These are phyloP conservation scores for Fusarium sp. DNA, from an alignment of 2,329 filamentous ascomycete genomes.

Conservation along the genomic window DNA sequence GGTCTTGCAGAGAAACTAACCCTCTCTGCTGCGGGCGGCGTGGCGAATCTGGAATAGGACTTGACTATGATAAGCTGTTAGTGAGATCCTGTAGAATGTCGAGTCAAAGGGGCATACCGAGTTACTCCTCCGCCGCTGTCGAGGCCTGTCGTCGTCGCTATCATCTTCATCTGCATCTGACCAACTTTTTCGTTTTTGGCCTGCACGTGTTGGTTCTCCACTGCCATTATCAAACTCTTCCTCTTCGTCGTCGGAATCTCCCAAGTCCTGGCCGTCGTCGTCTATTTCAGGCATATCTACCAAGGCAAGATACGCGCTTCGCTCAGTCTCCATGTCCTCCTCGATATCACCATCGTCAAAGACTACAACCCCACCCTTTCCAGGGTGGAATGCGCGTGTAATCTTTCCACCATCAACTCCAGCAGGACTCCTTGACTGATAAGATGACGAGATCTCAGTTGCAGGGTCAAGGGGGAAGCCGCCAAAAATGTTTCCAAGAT, in stretches of 20 bases:
- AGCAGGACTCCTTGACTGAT: conserved; percentile 61
- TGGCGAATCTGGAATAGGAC: conserved; percentile 72
- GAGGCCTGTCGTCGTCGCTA: conserved; percentile 78
- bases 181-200: conserved; percentile 82
- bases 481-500: conserved; percentile 91
- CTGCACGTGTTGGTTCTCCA: conserved; percentile 55
- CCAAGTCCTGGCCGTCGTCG: conserved; percentile 72
- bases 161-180: conserved; percentile 75
- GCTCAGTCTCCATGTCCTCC: conserved; percentile 77
- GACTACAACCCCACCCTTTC: conserved; percentile 87
- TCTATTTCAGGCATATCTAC: conserved; percentile 91
- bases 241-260: conserved; percentile 65
- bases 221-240: conserved; percentile 56
- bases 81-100: conserved; percentile 19
- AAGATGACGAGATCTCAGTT: conserved; percentile 56
- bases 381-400: conserved; percentile 74
- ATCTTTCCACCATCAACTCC: conserved; percentile 81
- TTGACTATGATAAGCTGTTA: conserved; percentile 58
- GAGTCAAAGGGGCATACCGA: conserved; percentile 65
- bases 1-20: conserved; percentile 63
- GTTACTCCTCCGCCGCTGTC: conserved; percentile 85
- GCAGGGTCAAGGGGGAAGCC: conserved; percentile 68
- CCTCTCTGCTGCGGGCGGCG: conserved; percentile 67
- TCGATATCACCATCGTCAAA: conserved; percentile 97
- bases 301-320: conserved; percentile 84